Base-by-base conservation (phyloP, 305 asterid species). In the Fraxinus greggii region DNA sequence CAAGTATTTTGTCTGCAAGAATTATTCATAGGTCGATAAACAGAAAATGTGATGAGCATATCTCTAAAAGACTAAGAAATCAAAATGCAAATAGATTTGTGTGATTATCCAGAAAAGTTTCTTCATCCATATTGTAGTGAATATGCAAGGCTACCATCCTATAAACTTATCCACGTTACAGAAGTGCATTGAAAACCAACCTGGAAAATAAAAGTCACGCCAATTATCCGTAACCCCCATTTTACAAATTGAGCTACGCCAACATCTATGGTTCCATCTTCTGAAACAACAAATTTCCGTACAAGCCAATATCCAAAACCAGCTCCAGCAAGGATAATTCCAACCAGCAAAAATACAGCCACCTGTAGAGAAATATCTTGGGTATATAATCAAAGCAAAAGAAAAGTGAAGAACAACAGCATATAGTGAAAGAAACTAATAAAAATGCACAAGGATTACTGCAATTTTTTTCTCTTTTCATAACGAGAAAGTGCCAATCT, bases 261-360 rank as follows among this genome's bases (percentile, higher is more conserved):
- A 79, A 83, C 91, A 82, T 95, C 97, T 79, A 95, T 98, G 38
- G 88, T 92, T 86, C 98, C 98, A 85, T 95, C 95, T 31, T 90
- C 93, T 12, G 88, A 86, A 77, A 95, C 92, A 83, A 95, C 93
- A 88, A 89, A 95, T 81, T 91, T 95, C 79, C 93, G 89, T 36
- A 95, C 98, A 83, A 93, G 94, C 98, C 98, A 95, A 87, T 91
- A 93, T 26, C 98, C 98, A 79, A 93, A 88, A 81, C 87, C 98
- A 87, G 98, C 97, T 80, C 98, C 98, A 86, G 98, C 91, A 85
- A 95, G 90, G 82, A 89, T 89, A 78, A 95, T 81, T 73, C 92
- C 96, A 82, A 93, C 93, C 19, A 91, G 84, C 84, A 89, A 77
- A 82, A 95, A 95, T 28, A 92, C 87, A 86, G 93, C 91, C 69